Evolutionary conservation across 164 flowering plant species (phyloP).

Genomic region (Vitis rupestris): DNA sequence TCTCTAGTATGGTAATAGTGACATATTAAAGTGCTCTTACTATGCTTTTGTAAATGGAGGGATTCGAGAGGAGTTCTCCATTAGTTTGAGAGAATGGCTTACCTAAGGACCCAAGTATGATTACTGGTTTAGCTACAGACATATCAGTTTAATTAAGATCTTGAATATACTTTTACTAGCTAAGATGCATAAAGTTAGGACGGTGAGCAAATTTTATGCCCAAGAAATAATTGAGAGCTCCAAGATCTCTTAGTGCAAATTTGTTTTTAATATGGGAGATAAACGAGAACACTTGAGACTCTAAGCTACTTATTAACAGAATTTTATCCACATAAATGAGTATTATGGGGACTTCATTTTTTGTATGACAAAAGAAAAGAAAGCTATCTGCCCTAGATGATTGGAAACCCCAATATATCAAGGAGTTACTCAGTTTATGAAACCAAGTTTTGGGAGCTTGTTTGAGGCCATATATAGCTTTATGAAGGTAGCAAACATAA

Average conservation of each 20-base stretch:
- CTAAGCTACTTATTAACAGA: no score
- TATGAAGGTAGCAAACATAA: background rate
- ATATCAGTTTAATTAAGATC: background rate
- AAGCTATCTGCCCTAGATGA: background rate
- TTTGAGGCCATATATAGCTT: conserved; percentile 12
- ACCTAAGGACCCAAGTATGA: background rate
- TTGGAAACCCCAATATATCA: background rate
- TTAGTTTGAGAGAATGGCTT: background rate
- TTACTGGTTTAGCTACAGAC: background rate
- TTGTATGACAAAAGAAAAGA: background rate
- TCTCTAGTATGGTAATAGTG: conserved; percentile 11
- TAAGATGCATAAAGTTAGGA: background rate
- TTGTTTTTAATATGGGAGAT: background rate
- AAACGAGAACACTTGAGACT: background rate
- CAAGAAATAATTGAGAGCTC: background rate
- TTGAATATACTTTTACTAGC: background rate
- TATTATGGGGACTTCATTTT: background rate
- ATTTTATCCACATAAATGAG: background rate
- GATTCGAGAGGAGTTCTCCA: background rate
- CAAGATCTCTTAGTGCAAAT: background rate
- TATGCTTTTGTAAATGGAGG: background rate
- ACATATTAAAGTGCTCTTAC: conserved; percentile 11
- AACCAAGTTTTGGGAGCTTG: conserved; percentile 15
- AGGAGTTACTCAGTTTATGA: background rate
- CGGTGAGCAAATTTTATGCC: background rate